phyloP scores from a whole-genome alignment of 306 rosid species.

The Vigna mungo region DNA sequence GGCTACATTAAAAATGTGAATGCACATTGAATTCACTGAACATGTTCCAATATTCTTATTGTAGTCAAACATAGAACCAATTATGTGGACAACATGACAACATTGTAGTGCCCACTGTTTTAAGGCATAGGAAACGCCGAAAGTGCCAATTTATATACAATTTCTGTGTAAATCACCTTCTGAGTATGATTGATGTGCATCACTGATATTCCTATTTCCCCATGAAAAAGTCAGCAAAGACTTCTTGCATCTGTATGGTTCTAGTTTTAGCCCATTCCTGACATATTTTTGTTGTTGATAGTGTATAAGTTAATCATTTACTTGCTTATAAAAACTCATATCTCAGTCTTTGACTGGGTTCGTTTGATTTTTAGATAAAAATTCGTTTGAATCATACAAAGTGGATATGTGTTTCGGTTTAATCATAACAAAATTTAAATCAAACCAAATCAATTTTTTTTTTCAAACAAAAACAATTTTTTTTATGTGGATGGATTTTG shows the following conservation, averaged over 20 bases:
- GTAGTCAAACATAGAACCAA: background rate
- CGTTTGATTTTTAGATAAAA: too few relatives aligned
- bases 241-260: slow-evolving; percentile 9
- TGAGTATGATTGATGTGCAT: background rate
- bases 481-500: too few relatives aligned
- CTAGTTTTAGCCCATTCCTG: background rate
- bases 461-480: too few relatives aligned
- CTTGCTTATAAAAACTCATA: background rate
- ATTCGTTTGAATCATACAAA: too few relatives aligned
- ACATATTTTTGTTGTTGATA: background rate
- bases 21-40: background rate
- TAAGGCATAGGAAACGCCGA: background rate
- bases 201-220: background rate
- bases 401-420: too few relatives aligned
- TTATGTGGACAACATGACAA: slow-evolving; percentile 17
- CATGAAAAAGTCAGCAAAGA: background rate
- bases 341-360: too few relatives aligned
- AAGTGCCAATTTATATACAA: background rate
- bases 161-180: background rate
- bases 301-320: background rate
- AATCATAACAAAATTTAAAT: too few relatives aligned
- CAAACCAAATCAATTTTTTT: too few relatives aligned
- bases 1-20: background rate
- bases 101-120: background rate
- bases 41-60: slow-evolving; percentile 3